A percentile compares a stretch with the other conserved stretches of the same genome.
phyloP scores from a whole-genome alignment of 768 basidiomycete genomes.

The Rhodotorula diobovata region DNA sequence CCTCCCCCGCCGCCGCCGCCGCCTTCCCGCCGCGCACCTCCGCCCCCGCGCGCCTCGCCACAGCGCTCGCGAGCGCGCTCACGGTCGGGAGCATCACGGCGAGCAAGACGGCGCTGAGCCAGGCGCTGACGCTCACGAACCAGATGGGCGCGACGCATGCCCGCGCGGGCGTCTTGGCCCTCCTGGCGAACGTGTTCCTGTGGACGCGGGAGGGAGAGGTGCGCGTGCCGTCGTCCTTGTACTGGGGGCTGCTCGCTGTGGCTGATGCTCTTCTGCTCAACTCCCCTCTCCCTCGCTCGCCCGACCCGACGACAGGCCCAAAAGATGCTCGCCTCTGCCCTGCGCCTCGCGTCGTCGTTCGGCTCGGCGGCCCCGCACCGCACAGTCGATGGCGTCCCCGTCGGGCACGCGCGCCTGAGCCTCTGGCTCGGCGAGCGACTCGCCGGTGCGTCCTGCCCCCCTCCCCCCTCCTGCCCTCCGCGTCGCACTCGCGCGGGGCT shows the following conservation, averaged over 20 bases:
- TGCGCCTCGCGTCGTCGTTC: slow-evolving; percentile 4
- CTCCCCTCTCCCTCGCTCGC: not conserved
- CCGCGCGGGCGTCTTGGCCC: not conserved
- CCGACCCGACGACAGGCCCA: not conserved
- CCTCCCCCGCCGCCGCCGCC: too few species aligned
- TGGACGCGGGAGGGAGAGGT: slow-evolving; percentile 22
- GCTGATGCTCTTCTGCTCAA: not conserved
- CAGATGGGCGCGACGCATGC: not conserved
- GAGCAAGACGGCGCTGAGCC: not conserved
- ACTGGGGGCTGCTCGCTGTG: too few species aligned
- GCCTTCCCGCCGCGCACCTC: too few species aligned
- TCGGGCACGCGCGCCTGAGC: slow-evolving; percentile 15
- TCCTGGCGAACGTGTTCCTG: slow-evolving; percentile 18
- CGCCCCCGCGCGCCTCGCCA: not conserved
- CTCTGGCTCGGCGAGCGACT: slow-evolving; percentile 15
- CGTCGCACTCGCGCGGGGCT: not conserved
- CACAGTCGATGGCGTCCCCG: not conserved
- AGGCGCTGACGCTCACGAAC: not conserved
- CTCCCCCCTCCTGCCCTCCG: not conserved
- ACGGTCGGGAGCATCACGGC: slow-evolving; percentile 3
- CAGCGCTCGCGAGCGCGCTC: slow-evolving; percentile 6
- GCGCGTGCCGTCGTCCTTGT: not conserved
- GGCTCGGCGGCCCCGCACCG: not conserved
- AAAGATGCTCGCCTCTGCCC: slow-evolving; percentile 12
- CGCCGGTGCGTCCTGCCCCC: not conserved